Evolutionary conservation across 495 filamentous ascomycete genomes (phyloP), one percentile per base, ranked within the genome.

Genomic region (Annulohypoxylon stygium): DNA sequence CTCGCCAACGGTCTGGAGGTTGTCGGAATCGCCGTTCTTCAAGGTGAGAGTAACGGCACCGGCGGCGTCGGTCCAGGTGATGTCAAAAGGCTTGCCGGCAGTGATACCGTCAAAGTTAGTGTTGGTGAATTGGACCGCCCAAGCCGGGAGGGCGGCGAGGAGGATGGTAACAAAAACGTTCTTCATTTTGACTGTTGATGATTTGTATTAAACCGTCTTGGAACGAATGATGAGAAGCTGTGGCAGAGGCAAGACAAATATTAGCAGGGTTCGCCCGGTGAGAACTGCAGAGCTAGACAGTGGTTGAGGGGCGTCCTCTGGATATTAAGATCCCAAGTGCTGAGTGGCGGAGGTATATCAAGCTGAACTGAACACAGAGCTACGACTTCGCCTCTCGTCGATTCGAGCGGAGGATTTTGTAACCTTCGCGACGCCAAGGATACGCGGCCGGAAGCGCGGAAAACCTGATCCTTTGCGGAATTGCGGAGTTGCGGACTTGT

Each of bases 51-150:
- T 82, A 63, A 85, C 82, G 6, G 80, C 71, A 7, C 80, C 82
- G 14, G 61, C 18, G 18, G 82, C 83, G 34, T 70, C 75, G 23
- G 65, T 45, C 83, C 82, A 86, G 54, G 71, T 81, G 54, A 86
- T 66, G 60, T 79, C 81, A 74, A 85, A 85, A 33, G 82, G 73
- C 67, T 75, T 39, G 59, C 80, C 83, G 64, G 75, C 82, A 43
- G 54, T 6, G 39, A 85, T 71, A 7, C 48, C 71, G 10, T 78
- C 54, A 67, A 79, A 86, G 70, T 69, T 63, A 61, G 65, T 76
- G 80, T 86, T 86, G 81, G 78, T 81, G 74, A 86, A 53, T 53
- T 76, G 68, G 70, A 76, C 70, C 59, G 82, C 84, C 54, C 77
- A 63, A 63, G 82, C 79, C 59, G 80, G 79, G 70, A 86, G 73